phyloP scores from a whole-genome alignment of 2,329 filamentous ascomycete species.

The Nakataea oryzae region DNA sequence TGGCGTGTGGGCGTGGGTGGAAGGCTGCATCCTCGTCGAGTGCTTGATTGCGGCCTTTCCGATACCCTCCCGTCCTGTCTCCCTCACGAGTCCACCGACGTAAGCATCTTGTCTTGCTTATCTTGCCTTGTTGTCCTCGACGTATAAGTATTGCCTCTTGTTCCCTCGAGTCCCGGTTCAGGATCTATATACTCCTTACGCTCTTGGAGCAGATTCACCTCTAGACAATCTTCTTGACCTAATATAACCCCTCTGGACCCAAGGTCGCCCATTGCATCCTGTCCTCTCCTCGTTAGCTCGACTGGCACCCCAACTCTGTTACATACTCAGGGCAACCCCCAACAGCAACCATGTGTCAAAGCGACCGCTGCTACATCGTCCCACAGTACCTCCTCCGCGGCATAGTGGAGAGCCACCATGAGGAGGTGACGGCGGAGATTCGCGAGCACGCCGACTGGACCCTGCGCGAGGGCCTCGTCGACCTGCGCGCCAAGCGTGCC shows the following conservation, averaged over 20 bases:
- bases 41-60: background rate
- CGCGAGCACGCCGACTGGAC: slow-evolving; percentile 4
- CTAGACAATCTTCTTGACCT: too few relatives aligned
- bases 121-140: background rate
- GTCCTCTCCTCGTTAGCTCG: background rate
- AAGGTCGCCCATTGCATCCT: background rate
- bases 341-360: background rate
- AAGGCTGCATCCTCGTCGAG: background rate
- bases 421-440: background rate
- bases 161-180: too few relatives aligned
- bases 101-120: background rate
- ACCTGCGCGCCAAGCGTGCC: background rate
- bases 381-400: slow-evolving; percentile 6
- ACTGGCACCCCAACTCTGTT: background rate
- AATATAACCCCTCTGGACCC: background rate
- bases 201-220: background rate
- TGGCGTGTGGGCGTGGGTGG: background rate
- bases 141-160: background rate
- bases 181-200: background rate
- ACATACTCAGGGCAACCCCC: background rate
- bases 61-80: background rate
- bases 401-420: slow-evolving; percentile 3
- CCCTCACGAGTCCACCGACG: background rate
- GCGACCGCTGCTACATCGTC: slow-evolving; percentile 7
- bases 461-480: background rate